Conservation (phyloP, 2,329 filamentous ascomycete species). For the Botrytis galanthina region DNA sequence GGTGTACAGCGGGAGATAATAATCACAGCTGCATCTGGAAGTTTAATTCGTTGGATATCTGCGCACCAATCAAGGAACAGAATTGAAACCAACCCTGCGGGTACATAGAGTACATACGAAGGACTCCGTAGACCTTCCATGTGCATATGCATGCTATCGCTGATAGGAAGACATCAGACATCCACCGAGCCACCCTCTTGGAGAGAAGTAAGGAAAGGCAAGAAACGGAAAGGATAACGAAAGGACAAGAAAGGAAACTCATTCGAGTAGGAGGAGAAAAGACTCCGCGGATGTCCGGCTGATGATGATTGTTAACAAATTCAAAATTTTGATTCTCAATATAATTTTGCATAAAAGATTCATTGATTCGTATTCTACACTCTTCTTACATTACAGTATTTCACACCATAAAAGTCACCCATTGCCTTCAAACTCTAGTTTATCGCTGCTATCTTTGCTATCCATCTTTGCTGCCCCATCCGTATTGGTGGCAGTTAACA, state of each 20-base stretch:
- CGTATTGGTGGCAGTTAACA: neutral
- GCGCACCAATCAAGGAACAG: conserved; percentile 2
- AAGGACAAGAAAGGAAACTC: neutral
- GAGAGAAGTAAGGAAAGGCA: neutral
- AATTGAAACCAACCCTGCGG: neutral
- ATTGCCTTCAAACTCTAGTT: neutral
- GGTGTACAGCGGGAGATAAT: neutral
- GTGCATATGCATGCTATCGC: conserved; percentile 10
- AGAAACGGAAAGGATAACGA: neutral
- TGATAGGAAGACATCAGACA: neutral
- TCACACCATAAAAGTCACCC: neutral
- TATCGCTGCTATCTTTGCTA: neutral
- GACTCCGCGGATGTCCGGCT: neutral
- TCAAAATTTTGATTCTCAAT: neutral
- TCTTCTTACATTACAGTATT: neutral
- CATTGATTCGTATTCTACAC: neutral
- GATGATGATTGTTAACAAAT: neutral
- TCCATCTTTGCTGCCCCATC: neutral
- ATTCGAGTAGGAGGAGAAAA: neutral
- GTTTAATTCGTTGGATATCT: neutral
- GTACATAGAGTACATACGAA: neutral
- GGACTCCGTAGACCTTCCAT: neutral
- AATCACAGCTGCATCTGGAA: neutral
- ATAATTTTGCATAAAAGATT: neutral
- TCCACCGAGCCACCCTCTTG: neutral